Evolutionary conservation across 345 rosid genomes (phyloP).

Genomic region (Salix exigua): DNA sequence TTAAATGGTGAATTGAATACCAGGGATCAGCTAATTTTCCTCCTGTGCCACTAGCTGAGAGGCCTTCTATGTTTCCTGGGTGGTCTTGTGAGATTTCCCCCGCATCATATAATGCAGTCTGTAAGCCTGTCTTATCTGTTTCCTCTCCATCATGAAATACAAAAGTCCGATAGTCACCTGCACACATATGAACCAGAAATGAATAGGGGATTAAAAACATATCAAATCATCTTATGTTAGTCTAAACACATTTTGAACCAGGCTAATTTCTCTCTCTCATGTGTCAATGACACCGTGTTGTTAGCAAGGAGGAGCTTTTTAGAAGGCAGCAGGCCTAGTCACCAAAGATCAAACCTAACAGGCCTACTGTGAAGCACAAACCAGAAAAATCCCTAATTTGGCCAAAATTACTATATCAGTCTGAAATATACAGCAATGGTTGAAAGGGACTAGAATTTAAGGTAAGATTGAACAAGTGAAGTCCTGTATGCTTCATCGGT

Average conservation of each 20-base stretch:
- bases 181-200: constrained; percentile 13
- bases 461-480: background rate
- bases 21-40: constrained; percentile 33
- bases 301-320: no score
- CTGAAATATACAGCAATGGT: no score
- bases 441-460: no score
- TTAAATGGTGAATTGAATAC: constrained; percentile 24
- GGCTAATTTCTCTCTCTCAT: background rate
- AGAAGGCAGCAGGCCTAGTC: no score
- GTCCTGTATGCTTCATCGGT: background rate
- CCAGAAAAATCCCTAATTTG: no score
- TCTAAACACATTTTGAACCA: background rate
- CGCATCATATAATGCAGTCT: constrained; percentile 29
- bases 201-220: background rate
- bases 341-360: no score
- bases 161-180: constrained; percentile 84
- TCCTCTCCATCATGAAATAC: constrained; percentile 65
- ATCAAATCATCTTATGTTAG: background rate
- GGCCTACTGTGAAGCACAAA: no score
- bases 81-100: constrained; percentile 36
- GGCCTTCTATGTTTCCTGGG: constrained; percentile 27
- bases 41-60: constrained; percentile 34
- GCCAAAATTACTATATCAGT: no score
- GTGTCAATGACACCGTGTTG: no score
- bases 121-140: constrained; percentile 24